Conservation (phyloP, 2,329 filamentous ascomycete genomes). For the Aspergillus sp. region DNA sequence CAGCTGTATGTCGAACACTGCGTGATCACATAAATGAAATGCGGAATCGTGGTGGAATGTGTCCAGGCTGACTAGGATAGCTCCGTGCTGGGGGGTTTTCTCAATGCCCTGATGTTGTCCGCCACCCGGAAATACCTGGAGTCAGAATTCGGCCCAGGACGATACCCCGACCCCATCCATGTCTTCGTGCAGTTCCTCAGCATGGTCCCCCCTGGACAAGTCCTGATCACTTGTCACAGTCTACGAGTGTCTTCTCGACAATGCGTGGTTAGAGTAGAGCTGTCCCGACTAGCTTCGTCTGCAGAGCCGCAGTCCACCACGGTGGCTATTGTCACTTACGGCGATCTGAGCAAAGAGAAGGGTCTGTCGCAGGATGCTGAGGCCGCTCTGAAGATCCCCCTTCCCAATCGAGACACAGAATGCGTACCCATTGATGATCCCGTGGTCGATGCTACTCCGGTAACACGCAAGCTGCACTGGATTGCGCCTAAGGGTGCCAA, state of each 20-base stretch:
- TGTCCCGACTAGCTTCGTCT: neutral
- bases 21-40: neutral
- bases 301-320: constrained; percentile 1
- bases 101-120: constrained; percentile 12
- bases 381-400: neutral
- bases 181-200: constrained; percentile 14
- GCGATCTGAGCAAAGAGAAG: constrained; percentile 10
- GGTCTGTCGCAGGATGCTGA: constrained; percentile 8
- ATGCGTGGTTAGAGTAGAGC: constrained; percentile 13
- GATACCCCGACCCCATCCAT: constrained; percentile 14
- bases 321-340: constrained; percentile 11
- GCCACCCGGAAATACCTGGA: constrained; percentile 9
- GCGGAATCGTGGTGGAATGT: neutral
- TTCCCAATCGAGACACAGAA: constrained; percentile 10
- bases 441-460: constrained; percentile 15
- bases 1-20: constrained; percentile 12
- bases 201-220: constrained; percentile 11
- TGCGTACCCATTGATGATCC: constrained; percentile 15
- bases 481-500: constrained; percentile 10
- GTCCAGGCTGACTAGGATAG: constrained; percentile 9
- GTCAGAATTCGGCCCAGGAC: constrained; percentile 4
- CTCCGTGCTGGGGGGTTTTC: constrained; percentile 16
- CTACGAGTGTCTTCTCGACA: constrained; percentile 12
- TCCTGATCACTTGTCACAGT: constrained; percentile 8
- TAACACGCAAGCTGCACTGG: constrained; percentile 15